Percentiles rank a stretch among this genome's conserved stretches.
phyloP scores from a whole-genome alignment of 495 filamentous ascomycete species.

The Podospora didyma region DNA sequence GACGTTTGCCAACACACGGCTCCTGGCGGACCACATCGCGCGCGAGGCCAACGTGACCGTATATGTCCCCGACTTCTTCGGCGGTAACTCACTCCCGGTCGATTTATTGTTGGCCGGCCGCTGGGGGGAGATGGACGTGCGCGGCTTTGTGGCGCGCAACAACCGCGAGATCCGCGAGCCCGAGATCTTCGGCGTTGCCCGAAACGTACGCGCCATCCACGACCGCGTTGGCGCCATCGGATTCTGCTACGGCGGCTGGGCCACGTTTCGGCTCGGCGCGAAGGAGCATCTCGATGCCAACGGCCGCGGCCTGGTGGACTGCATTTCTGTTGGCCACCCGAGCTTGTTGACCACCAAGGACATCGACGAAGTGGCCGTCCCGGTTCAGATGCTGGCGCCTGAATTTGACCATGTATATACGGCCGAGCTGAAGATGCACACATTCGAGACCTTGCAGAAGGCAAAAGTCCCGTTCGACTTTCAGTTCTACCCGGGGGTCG shows the following conservation, averaged over 20 bases:
- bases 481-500: slow-evolving; percentile 51
- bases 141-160: slow-evolving; percentile 33
- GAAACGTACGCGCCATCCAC: slow-evolving; percentile 37
- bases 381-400: slow-evolving; percentile 55
- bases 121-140: slow-evolving; percentile 37
- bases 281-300: slow-evolving; percentile 20
- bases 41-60: slow-evolving; percentile 47
- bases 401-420: slow-evolving; percentile 48
- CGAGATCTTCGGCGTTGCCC: slow-evolving; percentile 49
- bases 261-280: slow-evolving; percentile 41
- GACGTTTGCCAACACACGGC: slow-evolving; percentile 51
- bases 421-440: slow-evolving; percentile 47
- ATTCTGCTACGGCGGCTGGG: slow-evolving; percentile 62
- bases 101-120: slow-evolving; percentile 26
- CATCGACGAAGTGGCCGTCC: slow-evolving; percentile 48
- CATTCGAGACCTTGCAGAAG: slow-evolving; percentile 38
- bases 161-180: slow-evolving; percentile 45
- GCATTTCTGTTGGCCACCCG: slow-evolving; percentile 52
- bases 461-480: slow-evolving; percentile 51
- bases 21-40: slow-evolving; percentile 56
- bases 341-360: slow-evolving; percentile 44
- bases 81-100: slow-evolving; percentile 31
- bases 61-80: slow-evolving; percentile 57
- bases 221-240: slow-evolving; percentile 51
- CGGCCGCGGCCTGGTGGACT: slow-evolving; percentile 48